Base-by-base conservation (phyloP, 2,329 filamentous ascomycete genomes). In the Colletotrichum musae region DNA sequence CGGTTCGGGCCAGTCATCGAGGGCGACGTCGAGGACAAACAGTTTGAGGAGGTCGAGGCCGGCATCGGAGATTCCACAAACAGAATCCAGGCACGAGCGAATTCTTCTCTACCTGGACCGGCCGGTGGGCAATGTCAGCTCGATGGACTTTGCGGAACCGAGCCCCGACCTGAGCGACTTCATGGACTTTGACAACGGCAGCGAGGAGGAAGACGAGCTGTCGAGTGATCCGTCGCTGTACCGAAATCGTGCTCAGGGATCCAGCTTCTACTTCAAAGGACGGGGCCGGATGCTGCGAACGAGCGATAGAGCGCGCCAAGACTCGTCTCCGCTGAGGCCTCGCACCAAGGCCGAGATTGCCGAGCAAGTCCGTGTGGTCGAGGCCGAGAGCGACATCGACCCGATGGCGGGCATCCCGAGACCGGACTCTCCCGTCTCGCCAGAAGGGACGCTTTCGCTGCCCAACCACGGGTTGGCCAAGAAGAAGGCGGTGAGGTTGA, bases 401-500 rank as follows among this genome's bases (percentile, higher is more conserved):
- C 74, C 73, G 6, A 64, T 72, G 51, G 72, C 56, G 15, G 75
- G 71, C 5, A 68, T 83, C 6, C 80, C 82, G 6, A 77, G 82
- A 24, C 82, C 83, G 3, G 83, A 85, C 41, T 78, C 74, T 26
- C 77, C 77, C 7, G 67, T 76, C 13, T 75, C 77, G 4, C 70
- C 72, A 4, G 58, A 59, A 3, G 58, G 60, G 16, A 43, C 51
- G 2, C 50, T 70, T 9, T 26, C 53, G 5, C 36, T 69, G 41
- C 61, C 71, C 13, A 56, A 24, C 26, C 57, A 65, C 6, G 54
- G 50, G 10, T 75, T 76, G 24, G 71, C 76, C 56, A 76, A 74
- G 72, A 82, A 82, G 74, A 84, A 81, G 73, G 78, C 79, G 58
- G 83, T 81, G 12, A 80, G 84, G 5, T 73, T 83, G 51, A 83